Conservation (phyloP, 208 protist genomes). For the Jaenimonas drosophilae region DNA sequence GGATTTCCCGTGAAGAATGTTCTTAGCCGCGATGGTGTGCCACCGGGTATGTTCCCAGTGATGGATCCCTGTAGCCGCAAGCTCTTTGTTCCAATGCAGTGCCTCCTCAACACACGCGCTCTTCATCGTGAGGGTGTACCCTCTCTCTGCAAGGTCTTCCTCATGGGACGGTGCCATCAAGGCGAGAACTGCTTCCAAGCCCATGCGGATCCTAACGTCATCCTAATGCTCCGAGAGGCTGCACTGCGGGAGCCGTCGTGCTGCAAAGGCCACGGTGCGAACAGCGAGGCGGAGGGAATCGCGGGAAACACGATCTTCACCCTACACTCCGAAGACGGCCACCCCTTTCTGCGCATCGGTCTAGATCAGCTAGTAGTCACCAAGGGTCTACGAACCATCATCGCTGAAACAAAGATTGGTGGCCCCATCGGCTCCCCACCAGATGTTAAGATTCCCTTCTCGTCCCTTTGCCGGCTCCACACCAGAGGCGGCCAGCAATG, state of each 20-base stretch:
- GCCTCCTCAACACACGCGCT: conserved; percentile 61
- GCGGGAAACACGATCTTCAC: neutral
- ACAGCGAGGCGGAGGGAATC: conserved; percentile 15
- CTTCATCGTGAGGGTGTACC: conserved; percentile 70
- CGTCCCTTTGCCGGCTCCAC: conserved; percentile 67
- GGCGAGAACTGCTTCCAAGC: conserved; percentile 67
- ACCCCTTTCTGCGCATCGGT: conserved; percentile 1
- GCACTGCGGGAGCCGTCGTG: conserved; percentile 68
- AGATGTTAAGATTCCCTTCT: conserved; percentile 36
- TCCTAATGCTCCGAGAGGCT: conserved; percentile 30
- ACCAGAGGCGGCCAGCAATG: conserved; percentile 29
- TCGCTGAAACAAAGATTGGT: conserved; percentile 14
- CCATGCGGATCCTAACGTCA: conserved; percentile 42
- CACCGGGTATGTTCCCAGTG: conserved; percentile 53
- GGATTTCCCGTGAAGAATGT: no score
- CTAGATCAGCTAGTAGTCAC: conserved; percentile 21
- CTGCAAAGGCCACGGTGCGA: conserved; percentile 46
- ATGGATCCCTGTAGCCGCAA: conserved; percentile 74
- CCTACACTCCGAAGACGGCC: conserved; percentile 18
- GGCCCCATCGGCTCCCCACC: conserved; percentile 3
- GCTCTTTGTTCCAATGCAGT: conserved; percentile 49
- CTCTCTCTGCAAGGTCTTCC: conserved; percentile 66
- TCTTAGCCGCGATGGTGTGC: conserved; percentile 39
- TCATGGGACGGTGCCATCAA: conserved; percentile 73
- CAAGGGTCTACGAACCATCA: conserved; percentile 36